A percentile compares a stretch with the other conserved stretches of the same genome.
phyloP scores from a whole-genome alignment of 805 yeast genomes.

The Kazachstania psychrophila region DNA sequence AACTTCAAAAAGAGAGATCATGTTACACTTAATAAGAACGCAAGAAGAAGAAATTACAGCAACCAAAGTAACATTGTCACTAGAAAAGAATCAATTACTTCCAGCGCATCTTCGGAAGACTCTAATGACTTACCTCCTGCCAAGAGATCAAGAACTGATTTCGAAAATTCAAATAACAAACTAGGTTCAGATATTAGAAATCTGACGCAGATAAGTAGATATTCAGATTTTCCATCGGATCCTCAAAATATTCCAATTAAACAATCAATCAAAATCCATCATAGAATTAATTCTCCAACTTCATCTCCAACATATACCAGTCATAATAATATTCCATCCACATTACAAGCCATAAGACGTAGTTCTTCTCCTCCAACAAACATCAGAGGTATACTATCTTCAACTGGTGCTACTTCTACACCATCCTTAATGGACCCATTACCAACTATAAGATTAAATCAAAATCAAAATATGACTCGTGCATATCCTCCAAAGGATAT shows the following conservation, averaged over 20 bases:
- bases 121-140: background rate
- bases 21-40: conserved; percentile 4
- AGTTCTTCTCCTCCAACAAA: background rate
- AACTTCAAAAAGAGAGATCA: conserved; percentile 36
- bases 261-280: no score
- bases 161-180: background rate
- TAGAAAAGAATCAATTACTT: no score
- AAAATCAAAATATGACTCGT: background rate
- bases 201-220: no score
- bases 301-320: background rate
- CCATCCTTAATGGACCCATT: background rate
- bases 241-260: background rate
- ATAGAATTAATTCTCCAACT: background rate
- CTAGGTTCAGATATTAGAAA: no score
- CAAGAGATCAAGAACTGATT: background rate
- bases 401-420: background rate
- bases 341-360: background rate
- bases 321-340: background rate
- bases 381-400: background rate
- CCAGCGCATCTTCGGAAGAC: no score
- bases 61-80: background rate
- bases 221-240: background rate
- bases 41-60: conserved; percentile 1
- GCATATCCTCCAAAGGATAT: background rate
- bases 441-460: background rate